A percentile compares a stretch with the other conserved stretches of the same genome.
These are phyloP conservation scores for Cryphonectria carpinicola DNA, from an alignment of 2,329 filamentous ascomycete genomes.

Conservation along the genomic window DNA sequence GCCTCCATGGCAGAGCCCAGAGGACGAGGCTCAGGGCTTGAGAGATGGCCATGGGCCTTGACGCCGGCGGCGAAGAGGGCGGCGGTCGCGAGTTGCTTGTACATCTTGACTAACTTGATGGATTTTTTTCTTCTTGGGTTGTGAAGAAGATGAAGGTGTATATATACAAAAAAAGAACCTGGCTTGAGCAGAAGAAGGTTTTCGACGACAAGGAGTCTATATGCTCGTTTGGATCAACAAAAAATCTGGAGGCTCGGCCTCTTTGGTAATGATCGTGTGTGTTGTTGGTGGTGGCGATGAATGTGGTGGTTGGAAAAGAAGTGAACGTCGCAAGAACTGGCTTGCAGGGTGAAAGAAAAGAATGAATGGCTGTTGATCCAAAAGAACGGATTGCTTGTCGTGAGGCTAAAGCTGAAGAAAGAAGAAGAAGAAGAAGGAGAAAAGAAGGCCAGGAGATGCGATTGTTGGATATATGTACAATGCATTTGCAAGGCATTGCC, in stretches of 20 bases:
- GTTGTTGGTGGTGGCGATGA: constrained; percentile 3
- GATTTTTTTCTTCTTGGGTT: background rate
- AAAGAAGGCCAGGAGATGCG: background rate
- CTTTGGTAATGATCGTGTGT: constrained; percentile 22
- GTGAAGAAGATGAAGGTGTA: background rate
- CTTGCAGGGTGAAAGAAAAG: constrained; percentile 26
- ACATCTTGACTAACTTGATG: constrained; percentile 28
- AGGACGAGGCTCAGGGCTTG: constrained; percentile 50
- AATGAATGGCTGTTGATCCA: constrained; percentile 30
- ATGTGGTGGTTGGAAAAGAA: constrained; percentile 5
- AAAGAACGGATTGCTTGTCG: constrained; percentile 20
- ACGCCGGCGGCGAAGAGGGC: constrained; percentile 47
- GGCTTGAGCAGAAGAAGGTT: background rate
- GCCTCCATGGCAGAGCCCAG: constrained; percentile 55
- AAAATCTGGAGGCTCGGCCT: constrained; percentile 26
- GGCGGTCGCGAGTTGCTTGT: constrained; percentile 30
- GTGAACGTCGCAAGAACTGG: constrained; percentile 28
- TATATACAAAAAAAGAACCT: background rate
- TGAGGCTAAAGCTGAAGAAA: constrained; percentile 27
- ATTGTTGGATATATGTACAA: constrained; percentile 18
- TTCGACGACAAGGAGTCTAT: background rate
- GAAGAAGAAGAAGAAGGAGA: constrained; percentile 2
- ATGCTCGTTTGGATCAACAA: constrained; percentile 20
- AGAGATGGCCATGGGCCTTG: constrained; percentile 58
- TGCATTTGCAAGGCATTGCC: background rate